Evolutionary conservation across 805 yeast species (phyloP).

Genomic region (Cyberlindnera subsufficiens): DNA sequence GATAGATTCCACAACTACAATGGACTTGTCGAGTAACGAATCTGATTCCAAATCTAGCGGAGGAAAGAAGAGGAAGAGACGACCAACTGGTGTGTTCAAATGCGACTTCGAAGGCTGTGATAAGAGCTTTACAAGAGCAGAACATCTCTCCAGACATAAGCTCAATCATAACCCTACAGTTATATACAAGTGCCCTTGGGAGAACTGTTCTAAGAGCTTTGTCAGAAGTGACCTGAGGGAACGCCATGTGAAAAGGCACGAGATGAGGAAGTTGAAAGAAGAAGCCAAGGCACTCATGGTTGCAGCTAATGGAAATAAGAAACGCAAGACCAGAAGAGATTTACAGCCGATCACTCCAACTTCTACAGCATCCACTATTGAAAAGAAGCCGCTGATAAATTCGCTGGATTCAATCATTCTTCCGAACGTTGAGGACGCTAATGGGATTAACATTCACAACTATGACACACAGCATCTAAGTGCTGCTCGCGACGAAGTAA

Average conservation of each 20-base stretch:
- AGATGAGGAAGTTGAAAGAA: conserved; percentile 23
- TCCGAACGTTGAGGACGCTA: conserved; percentile 20
- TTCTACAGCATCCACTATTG: neutral
- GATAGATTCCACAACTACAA: no score
- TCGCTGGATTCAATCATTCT: conserved; percentile 23
- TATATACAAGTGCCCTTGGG: conserved; percentile 45
- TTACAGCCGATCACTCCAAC: conserved; percentile 1
- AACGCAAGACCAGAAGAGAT: conserved; percentile 3
- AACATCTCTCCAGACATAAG: conserved; percentile 59
- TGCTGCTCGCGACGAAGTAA: conserved; percentile 26
- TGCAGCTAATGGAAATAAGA: conserved; percentile 10
- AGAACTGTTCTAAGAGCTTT: conserved; percentile 52
- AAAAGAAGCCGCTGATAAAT: conserved; percentile 18
- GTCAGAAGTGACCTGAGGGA: conserved; percentile 52
- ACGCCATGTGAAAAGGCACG: conserved; percentile 41
- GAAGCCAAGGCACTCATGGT: conserved; percentile 19
- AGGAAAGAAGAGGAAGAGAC: conserved; percentile 17
- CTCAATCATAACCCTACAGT: conserved; percentile 54
- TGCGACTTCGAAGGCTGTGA: conserved; percentile 46
- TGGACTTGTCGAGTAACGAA: neutral
- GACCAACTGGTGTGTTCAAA: conserved; percentile 27
- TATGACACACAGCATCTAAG: conserved; percentile 19
- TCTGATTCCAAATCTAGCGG: neutral
- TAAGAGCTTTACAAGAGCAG: conserved; percentile 54
- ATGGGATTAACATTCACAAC: conserved; percentile 18